These are phyloP conservation scores for Amaranthus hypochondriacus DNA, from an alignment of 148 eudicot genomes.

Conservation along the genomic window DNA sequence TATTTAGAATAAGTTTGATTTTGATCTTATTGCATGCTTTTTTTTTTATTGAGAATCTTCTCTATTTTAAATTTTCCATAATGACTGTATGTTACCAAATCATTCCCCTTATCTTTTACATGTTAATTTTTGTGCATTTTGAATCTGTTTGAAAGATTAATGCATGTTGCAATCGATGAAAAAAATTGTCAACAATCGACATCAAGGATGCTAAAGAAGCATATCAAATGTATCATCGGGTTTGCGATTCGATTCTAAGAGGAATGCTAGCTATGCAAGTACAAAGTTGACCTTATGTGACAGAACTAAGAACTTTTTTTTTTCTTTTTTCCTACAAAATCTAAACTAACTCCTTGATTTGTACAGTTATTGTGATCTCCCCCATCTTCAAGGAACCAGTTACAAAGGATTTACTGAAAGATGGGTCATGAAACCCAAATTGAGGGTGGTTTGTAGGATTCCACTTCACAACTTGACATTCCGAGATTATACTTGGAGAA, in stretches of 20 bases:
- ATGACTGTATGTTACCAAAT: too few relatives aligned
- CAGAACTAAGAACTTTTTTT: neutral
- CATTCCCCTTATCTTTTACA: too few relatives aligned
- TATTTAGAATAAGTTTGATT: too few relatives aligned
- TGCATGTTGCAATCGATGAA: too few relatives aligned
- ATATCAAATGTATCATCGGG: too few relatives aligned
- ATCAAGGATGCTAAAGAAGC: too few relatives aligned
- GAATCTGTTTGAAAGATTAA: too few relatives aligned
- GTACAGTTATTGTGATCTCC: conserved; percentile 6
- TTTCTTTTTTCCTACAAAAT: neutral
- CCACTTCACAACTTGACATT: conserved; percentile 16
- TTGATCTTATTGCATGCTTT: too few relatives aligned
- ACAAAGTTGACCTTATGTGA: neutral
- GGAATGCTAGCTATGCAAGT: neutral
- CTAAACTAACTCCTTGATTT: conserved; percentile 9
- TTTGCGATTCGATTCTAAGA: neutral
- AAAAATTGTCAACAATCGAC: too few relatives aligned
- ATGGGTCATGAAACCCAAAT: conserved; percentile 3
- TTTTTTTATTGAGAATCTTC: too few relatives aligned
- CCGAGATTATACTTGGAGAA: conserved; percentile 2
- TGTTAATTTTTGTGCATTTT: too few relatives aligned
- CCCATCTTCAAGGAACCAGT: conserved; percentile 8
- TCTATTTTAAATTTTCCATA: too few relatives aligned
- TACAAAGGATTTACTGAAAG: conserved; percentile 3
- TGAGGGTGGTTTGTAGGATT: conserved; percentile 1